Conservation (phyloP, 108 stramenopile genomes). For the Pseudonitzschia delicatissima region DNA sequence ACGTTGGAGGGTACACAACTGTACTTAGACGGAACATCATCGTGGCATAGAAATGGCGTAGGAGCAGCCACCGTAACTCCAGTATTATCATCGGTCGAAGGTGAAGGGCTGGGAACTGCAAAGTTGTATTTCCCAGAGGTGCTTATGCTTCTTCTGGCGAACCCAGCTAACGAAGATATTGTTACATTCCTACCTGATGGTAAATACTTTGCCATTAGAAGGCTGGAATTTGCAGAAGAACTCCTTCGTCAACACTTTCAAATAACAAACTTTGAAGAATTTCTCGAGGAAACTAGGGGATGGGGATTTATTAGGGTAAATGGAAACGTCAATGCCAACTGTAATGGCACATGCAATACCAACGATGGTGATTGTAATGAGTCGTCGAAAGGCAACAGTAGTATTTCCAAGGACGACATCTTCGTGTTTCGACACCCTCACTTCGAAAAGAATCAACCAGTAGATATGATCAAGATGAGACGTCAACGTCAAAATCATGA, state of each 20-base stretch:
- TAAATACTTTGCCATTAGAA: constrained; percentile 59
- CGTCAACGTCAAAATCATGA: not conserved
- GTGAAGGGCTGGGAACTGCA: not conserved
- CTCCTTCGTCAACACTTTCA: constrained; percentile 70
- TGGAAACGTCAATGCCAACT: constrained; percentile 17
- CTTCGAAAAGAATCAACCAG: constrained; percentile 57
- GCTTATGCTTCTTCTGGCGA: constrained; percentile 42
- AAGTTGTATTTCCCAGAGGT: constrained; percentile 32
- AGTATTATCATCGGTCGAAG: not conserved
- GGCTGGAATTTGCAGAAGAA: constrained; percentile 55
- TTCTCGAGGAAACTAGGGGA: constrained; percentile 26
- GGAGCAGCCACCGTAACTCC: constrained; percentile 2
- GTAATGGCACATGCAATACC: not conserved
- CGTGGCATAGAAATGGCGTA: not conserved
- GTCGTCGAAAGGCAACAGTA: not conserved
- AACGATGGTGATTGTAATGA: not conserved
- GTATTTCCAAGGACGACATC: constrained; percentile 28
- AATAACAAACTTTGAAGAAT: constrained; percentile 31
- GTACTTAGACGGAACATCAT: not conserved
- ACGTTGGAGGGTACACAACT: constrained; percentile 3
- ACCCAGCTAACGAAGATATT: constrained; percentile 42
- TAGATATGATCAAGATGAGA: constrained; percentile 24
- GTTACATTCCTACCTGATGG: constrained; percentile 69
- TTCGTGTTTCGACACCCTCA: constrained; percentile 63
- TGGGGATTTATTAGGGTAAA: constrained; percentile 43